These are phyloP conservation scores for Nannizzia gypsea DNA, from an alignment of 2,329 filamentous ascomycete species.

Conservation along the genomic window DNA sequence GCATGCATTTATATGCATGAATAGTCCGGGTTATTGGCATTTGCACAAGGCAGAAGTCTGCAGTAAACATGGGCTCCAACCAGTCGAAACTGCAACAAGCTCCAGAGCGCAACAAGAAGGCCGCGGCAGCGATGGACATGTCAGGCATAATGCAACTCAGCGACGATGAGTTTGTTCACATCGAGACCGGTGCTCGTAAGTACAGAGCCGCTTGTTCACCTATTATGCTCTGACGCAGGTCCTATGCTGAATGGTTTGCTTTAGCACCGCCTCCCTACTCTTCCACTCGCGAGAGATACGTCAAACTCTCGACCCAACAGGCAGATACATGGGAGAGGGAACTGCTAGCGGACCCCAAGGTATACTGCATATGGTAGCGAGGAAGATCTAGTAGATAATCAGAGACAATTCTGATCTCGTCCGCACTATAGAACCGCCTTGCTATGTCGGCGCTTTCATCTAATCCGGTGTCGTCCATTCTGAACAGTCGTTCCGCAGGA, in stretches of 20 bases:
- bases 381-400: background rate
- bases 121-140: background rate
- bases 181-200: background rate
- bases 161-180: background rate
- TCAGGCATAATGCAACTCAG: background rate
- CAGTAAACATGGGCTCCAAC: background rate
- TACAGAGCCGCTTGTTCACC: background rate
- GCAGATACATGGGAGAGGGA: conserved; percentile 20
- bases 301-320: conserved; percentile 16
- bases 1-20: background rate
- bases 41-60: background rate
- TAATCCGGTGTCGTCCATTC: conserved; percentile 53
- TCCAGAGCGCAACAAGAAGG: background rate
- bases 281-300: conserved; percentile 10
- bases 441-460: conserved; percentile 61
- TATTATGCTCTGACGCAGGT: background rate
- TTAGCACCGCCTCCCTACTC: background rate
- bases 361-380: conserved; percentile 5
- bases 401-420: background rate
- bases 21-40: background rate
- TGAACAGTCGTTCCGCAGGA: conserved; percentile 51
- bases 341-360: conserved; percentile 21
- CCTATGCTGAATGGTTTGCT: background rate
- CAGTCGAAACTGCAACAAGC: background rate
- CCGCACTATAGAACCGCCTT: conserved; percentile 47